Conservation (phyloP, 2,329 filamentous ascomycete species). For the Penicillium psychrosexuale region DNA sequence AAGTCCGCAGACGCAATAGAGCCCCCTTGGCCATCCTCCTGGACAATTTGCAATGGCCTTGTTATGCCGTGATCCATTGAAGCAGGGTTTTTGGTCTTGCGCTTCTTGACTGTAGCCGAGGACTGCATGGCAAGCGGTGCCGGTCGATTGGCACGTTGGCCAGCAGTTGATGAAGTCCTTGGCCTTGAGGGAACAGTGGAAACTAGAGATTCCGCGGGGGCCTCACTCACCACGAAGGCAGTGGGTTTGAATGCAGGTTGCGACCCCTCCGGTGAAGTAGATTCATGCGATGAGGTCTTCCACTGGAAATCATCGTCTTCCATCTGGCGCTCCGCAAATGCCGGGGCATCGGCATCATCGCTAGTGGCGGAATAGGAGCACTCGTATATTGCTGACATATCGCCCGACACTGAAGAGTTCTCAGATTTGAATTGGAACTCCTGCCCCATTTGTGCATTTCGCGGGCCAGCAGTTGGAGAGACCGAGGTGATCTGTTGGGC, state of each 20-base stretch:
- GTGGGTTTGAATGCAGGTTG: constrained; percentile 29
- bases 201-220: constrained; percentile 28
- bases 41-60: constrained; percentile 43
- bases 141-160: constrained; percentile 27
- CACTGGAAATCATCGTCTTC: constrained; percentile 33
- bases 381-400: constrained; percentile 34
- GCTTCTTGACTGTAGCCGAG: constrained; percentile 33
- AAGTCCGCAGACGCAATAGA: constrained; percentile 43
- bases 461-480: constrained; percentile 20
- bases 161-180: constrained; percentile 22
- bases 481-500: constrained; percentile 28
- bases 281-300: constrained; percentile 28
- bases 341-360: constrained; percentile 30
- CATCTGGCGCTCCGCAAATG: constrained; percentile 30
- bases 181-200: constrained; percentile 25
- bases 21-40: constrained; percentile 44
- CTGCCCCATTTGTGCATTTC: constrained; percentile 19
- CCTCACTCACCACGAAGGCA: constrained; percentile 38
- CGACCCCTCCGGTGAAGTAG: constrained; percentile 24
- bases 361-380: constrained; percentile 33
- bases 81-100: constrained; percentile 32
- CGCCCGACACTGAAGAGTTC: constrained; percentile 38
- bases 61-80: constrained; percentile 30
- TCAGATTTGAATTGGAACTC: constrained; percentile 39
- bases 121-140: constrained; percentile 33